Evolutionary conservation across 345 rosid genomes (phyloP), one percentile per base, ranked within the genome.

Genomic region (Nasturtium officinale): DNA sequence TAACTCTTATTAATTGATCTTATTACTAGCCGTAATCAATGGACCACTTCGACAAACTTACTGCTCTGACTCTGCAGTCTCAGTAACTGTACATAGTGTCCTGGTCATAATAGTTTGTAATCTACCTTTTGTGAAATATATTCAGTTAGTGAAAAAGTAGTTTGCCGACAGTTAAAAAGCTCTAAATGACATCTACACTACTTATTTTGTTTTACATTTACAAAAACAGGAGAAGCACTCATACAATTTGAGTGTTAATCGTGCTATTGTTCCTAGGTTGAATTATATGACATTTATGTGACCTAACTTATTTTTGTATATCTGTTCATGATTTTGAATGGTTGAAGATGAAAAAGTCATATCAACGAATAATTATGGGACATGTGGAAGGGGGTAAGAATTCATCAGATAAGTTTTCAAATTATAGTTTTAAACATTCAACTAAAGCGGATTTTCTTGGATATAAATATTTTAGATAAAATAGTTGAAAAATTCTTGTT

Each of bases 1-100:
- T 65, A 3, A 47, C 35, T 54, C 9, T 18, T n/a, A 55, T 54
- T 46, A 33, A 54, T 32, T n/a, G 3, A 29, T 55, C 37, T 55
- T 55, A 29, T 55, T 55, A 25, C 17, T 54, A 33, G 8, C 26
- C 16, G 12, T 62, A 11, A 43, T 35, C 3, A 8, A 50, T 67
- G 73, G 62, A 59, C 68, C 72, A 65, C 72, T 57, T 65, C 16
- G 55, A 73, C 77, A 45, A 64, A 45, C 50, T 54, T 21, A 46
- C 58, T 29, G 54, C 48, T 55, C 77, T 18, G 1, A 53, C 9
- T 7, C 60, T 15, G 0, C 9, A 28, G 21, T 25, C 8, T 6
- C 17, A 18, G 13, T 7, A 23, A 23, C 25, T 23, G 25, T 23
- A 23, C 2, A 23, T 23, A 23, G 2, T 23, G 33, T 26, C 33